Evolutionary conservation across 768 basidiomycete genomes (phyloP).

Genomic region (Naganishia friedmannii): DNA sequence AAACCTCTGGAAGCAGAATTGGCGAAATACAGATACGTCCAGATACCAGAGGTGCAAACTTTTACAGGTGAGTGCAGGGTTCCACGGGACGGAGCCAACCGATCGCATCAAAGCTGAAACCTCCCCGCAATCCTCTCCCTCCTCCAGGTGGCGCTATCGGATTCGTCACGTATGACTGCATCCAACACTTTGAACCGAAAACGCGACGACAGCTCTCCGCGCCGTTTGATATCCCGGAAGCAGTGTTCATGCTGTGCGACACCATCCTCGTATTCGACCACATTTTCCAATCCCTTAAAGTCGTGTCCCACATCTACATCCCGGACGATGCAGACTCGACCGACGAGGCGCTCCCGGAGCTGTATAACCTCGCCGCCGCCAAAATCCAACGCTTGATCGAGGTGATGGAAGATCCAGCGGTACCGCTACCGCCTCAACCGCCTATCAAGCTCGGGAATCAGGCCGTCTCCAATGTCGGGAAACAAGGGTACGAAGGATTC

Average conservation of each 20-base stretch:
- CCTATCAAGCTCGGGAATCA: constrained; percentile 55
- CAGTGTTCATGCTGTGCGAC: constrained; percentile 91
- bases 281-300: constrained; percentile 87
- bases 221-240: constrained; percentile 79
- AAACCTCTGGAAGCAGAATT: constrained; percentile 78
- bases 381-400: constrained; percentile 80
- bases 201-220: constrained; percentile 58
- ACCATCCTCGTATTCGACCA: constrained; percentile 96
- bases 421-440: constrained; percentile 59
- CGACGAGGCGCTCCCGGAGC: constrained; percentile 62
- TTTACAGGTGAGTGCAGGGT: constrained; percentile 69
- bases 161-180: constrained; percentile 93
- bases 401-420: constrained; percentile 61
- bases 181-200: constrained; percentile 94
- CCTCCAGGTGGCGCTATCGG: constrained; percentile 83
- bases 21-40: constrained; percentile 78
- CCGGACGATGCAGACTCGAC: constrained; percentile 62
- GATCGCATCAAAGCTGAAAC: no score
- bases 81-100: no score
- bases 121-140: no score
- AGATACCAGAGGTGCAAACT: constrained; percentile 84
- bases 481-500: constrained; percentile 82
- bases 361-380: constrained; percentile 81
- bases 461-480: constrained; percentile 84
- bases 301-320: constrained; percentile 92